These are phyloP conservation scores for Earliella scabrosa DNA, from an alignment of 1,284 basidiomycete species.

Conservation along the genomic window DNA sequence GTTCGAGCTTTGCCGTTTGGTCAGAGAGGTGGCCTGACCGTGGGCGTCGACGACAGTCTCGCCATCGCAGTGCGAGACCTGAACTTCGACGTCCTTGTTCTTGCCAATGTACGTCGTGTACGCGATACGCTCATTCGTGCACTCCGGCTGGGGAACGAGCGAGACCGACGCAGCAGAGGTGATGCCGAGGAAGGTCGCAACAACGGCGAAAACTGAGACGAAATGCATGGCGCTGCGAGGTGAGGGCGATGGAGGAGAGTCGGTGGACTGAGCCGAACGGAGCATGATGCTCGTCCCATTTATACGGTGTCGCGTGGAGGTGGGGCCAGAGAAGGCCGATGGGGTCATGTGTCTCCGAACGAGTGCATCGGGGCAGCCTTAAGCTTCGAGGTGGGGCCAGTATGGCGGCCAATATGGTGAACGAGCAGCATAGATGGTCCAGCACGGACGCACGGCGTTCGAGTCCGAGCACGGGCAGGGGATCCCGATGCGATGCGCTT, in stretches of 20 bases:
- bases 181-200: not conserved
- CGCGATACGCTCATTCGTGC: conserved; percentile 24
- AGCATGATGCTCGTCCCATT: too few species aligned
- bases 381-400: too few species aligned
- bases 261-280: too few species aligned
- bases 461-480: too few species aligned
- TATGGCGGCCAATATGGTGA: too few species aligned
- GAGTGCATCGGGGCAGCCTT: too few species aligned
- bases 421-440: too few species aligned
- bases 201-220: not conserved
- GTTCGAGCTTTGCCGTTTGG: conserved; percentile 29
- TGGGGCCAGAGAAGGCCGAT: too few species aligned
- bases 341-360: too few species aligned
- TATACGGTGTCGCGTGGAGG: too few species aligned
- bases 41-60: conserved; percentile 4
- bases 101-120: conserved; percentile 38
- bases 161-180: not conserved
- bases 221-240: not conserved
- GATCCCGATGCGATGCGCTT: too few species aligned
- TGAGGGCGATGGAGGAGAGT: not conserved
- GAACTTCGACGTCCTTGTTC: conserved; percentile 40
- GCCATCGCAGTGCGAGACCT: conserved; percentile 35
- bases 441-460: too few species aligned
- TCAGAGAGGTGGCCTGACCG: conserved; percentile 8
- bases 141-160: not conserved